Evolutionary conservation across 2,329 filamentous ascomycete species (phyloP).

Genomic region (Colletotrichum sp.): DNA sequence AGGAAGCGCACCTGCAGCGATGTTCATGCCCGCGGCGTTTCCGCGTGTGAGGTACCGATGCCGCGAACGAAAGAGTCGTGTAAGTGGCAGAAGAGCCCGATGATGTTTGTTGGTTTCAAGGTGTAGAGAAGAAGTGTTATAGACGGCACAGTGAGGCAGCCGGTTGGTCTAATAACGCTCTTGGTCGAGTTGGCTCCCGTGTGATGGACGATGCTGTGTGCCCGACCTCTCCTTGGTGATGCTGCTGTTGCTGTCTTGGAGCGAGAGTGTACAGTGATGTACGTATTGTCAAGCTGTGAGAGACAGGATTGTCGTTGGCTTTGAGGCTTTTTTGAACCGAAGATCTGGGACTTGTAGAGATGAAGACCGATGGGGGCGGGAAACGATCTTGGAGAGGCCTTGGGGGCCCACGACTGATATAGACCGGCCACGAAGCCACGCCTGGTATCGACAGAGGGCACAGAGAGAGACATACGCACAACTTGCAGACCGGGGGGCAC

Average conservation of each 20-base stretch:
- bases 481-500: slow-evolving; percentile 4
- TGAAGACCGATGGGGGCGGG: slow-evolving; percentile 20
- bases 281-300: not conserved
- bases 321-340: not conserved
- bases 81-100: not conserved
- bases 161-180: not conserved
- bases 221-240: not conserved
- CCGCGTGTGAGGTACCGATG: slow-evolving; percentile 4
- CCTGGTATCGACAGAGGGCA: not conserved
- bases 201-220: not conserved
- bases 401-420: slow-evolving; percentile 24
- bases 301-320: not conserved
- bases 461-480: slow-evolving; percentile 8
- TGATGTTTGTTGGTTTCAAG: not conserved
- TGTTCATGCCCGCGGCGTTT: slow-evolving; percentile 19
- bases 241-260: not conserved
- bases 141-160: not conserved
- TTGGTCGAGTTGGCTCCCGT: not conserved
- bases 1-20: slow-evolving; percentile 18
- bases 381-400: slow-evolving; percentile 10
- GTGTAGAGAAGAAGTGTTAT: not conserved
- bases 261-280: not conserved
- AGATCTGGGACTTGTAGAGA: slow-evolving; percentile 1
- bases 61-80: not conserved
- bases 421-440: slow-evolving; percentile 17